Base-by-base conservation (phyloP, 163 green algal genomes). In the Chlamydomonas reinhardtii region DNA sequence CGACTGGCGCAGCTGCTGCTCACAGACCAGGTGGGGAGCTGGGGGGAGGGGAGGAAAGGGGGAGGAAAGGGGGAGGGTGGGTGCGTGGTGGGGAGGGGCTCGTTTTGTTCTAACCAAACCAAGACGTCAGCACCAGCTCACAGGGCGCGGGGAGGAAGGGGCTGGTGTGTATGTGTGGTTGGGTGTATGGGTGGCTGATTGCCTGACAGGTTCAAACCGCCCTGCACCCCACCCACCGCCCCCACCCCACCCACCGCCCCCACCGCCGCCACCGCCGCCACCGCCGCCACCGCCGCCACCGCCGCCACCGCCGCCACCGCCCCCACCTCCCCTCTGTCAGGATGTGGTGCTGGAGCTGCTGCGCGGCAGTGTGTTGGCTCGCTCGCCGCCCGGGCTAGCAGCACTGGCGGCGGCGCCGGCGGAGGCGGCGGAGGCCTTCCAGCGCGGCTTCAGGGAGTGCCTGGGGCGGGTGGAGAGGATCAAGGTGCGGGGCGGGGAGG, bases 1-100 rank as follows among this genome's bases (percentile, higher is more conserved):
- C 87, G 87, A 4, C 82, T 97, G 65, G 89, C 94, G 2, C 95
- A 98, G 88, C 92, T 98, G 88, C 84, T 94, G 61, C 78, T 85
- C 16, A 85, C 78, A 0, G 78, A 85, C 68, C 52, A 72, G 73
- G 68, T 89, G 59, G 19, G 54, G 54, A 2, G 20, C 11, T 66
- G 25, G 22, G 59, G 59, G 59, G 17, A 11, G 59, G 12, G 59
- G 24, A 65, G 16, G 56, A n/a, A n/a, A 24, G 19, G 56, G 17
- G 56, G 19, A 17, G 19, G 56, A 15, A 9, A 15, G 56, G 56
- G 56, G 56, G 22, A 24, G 56, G 19, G 12, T 24, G 56, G 56
- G 56, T 54, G 43, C 43, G 43, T 54, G 43, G 43, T 54, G 43
- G 43, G 43, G 43, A 54, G 43, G 11, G 43, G 43, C 8, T 54